Percentiles rank a stretch among this genome's conserved stretches.
Conservation (phyloP, 257 asterid species). For the Solanum pinnatisectum region DNA sequence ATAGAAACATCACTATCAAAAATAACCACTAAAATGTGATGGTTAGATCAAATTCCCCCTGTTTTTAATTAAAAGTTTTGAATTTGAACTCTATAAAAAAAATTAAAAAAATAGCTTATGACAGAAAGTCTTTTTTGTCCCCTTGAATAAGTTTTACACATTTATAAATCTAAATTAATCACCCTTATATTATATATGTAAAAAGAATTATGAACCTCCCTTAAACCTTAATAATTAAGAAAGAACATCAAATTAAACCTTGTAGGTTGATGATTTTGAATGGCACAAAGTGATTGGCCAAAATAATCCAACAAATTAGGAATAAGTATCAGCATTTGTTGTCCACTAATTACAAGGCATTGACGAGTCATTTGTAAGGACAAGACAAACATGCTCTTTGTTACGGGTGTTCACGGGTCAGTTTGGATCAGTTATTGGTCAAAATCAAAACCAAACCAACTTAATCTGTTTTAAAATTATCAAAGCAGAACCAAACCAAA, state of each 20-base stretch:
- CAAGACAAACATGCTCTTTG: not conserved
- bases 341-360: not conserved
- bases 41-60: fast-evolving
- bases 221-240: not conserved
- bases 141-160: too few species aligned
- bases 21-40: not conserved
- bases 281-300: not conserved
- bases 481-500: too few species aligned
- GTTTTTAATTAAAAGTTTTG: fast-evolving
- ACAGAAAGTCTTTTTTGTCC: not conserved
- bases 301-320: not conserved
- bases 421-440: too few species aligned
- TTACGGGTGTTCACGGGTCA: too few species aligned
- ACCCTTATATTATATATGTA: not conserved
- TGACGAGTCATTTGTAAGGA: not conserved
- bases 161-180: not conserved
- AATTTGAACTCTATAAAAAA: not conserved
- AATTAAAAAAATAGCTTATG: fast-evolving
- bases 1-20: not conserved
- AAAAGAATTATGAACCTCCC: not conserved
- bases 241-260: not conserved
- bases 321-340: not conserved
- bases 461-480: too few species aligned
- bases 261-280: not conserved
- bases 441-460: too few species aligned